Conservation (phyloP, 768 basidiomycete species). For the Suillus subluteus region DNA sequence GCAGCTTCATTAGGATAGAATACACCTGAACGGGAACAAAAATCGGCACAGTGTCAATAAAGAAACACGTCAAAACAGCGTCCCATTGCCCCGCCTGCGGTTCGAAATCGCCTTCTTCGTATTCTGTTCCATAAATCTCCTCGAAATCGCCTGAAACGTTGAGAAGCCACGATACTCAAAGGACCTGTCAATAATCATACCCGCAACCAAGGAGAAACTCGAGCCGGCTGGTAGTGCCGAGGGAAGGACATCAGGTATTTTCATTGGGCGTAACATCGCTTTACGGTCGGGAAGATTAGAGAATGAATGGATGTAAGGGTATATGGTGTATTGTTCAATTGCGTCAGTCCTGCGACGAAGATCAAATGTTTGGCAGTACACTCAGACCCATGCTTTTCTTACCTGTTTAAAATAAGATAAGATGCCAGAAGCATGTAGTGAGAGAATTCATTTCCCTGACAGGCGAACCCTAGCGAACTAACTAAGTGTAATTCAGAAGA, state of each 20-base stretch:
- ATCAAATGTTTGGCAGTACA: neutral
- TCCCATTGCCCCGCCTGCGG: constrained; percentile 84
- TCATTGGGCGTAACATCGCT: constrained; percentile 67
- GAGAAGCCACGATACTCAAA: constrained; percentile 6
- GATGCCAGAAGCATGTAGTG: constrained; percentile 94
- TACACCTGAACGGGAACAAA: neutral
- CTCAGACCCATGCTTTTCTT: constrained; percentile 18
- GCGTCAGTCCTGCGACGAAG: constrained; percentile 55
- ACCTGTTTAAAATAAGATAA: constrained; percentile 88
- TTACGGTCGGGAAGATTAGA: constrained; percentile 70
- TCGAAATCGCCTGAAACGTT: constrained; percentile 78
- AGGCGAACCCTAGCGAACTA: constrained; percentile 70
- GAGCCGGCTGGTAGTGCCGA: constrained; percentile 65
- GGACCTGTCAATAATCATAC: constrained; percentile 39
- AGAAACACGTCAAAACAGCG: constrained; percentile 93
- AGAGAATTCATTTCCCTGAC: constrained; percentile 95
- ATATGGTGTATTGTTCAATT: constrained; percentile 72
- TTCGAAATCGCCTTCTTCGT: constrained; percentile 52
- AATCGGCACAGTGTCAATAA: constrained; percentile 84
- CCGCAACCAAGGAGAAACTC: constrained; percentile 86
- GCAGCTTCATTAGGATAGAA: neutral
- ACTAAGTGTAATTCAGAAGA: constrained; percentile 8
- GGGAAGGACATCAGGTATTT: constrained; percentile 85
- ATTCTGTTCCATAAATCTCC: constrained; percentile 75
- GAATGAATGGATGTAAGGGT: constrained; percentile 92